Percentiles rank a stretch among this genome's conserved stretches.
Evolutionary conservation across 2,329 filamentous ascomycete genomes (phyloP).

Genomic region (Fusarium torulosum): DNA sequence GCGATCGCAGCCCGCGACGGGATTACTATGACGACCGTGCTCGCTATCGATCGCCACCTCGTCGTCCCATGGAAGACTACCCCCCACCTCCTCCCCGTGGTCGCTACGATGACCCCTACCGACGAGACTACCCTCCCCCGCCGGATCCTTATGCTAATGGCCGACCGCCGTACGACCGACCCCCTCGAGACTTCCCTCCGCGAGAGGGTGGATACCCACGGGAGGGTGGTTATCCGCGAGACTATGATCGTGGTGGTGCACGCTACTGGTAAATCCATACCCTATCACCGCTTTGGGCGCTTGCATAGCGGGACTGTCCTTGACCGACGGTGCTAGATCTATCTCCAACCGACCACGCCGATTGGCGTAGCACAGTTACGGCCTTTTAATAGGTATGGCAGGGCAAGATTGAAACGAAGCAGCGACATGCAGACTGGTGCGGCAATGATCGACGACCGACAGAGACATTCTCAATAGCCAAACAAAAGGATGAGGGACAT

Average conservation of each 20-base stretch:
- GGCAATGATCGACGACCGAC: conserved; percentile 43
- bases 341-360: conserved; percentile 35
- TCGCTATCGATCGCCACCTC: conserved; percentile 83
- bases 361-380: conserved; percentile 29
- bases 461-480: conserved; percentile 39
- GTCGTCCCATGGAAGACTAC: conserved; percentile 84
- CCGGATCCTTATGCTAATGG: conserved; percentile 72
- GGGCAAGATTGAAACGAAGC: conserved; percentile 35
- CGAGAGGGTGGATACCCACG: conserved; percentile 56
- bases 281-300: conserved; percentile 43
- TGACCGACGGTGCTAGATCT: conserved; percentile 55
- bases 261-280: conserved; percentile 63
- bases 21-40: conserved; percentile 90
- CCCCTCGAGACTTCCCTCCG: conserved; percentile 65
- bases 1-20: conserved; percentile 86
- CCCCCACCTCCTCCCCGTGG: conserved; percentile 74
- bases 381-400: conserved; percentile 30
- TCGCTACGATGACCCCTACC: conserved; percentile 83
- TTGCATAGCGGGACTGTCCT: conserved; percentile 52
- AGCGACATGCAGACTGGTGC: conserved; percentile 27
- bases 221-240: conserved; percentile 59
- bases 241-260: conserved; percentile 62
- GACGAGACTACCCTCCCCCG: conserved; percentile 74
- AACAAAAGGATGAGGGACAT: conserved; percentile 32
- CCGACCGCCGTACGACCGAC: conserved; percentile 68